These are phyloP conservation scores for Boechera stricta DNA, from an alignment of 345 rosid genomes.

Conservation along the genomic window DNA sequence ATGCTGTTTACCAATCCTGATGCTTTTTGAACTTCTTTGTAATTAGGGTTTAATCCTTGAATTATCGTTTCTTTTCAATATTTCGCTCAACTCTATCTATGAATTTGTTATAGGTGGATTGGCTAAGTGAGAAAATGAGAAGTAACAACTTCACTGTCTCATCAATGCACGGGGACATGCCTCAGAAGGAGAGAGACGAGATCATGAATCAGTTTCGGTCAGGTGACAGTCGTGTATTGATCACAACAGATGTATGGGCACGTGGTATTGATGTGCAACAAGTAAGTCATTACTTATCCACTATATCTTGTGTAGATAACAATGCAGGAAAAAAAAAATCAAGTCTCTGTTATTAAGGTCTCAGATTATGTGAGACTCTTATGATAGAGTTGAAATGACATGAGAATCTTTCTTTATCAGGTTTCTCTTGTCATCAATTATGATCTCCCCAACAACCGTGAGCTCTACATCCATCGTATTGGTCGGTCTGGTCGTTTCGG, in stretches of 20 bases:
- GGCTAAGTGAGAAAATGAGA: constrained; percentile 99
- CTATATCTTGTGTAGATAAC: constrained; percentile 6
- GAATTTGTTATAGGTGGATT: constrained; percentile 73
- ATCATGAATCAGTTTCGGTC: constrained; percentile 82
- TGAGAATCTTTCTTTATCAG: constrained; percentile 46
- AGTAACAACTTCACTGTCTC: constrained; percentile 87
- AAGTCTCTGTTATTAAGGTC: background rate
- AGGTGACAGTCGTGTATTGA: constrained; percentile 88
- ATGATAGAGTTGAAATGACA: constrained; percentile 15
- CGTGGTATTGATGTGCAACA: constrained; percentile 97
- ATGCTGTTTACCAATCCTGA: constrained; percentile 6
- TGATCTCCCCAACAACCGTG: constrained; percentile 98
- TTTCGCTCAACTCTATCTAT: background rate
- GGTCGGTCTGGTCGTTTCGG: constrained; percentile 99
- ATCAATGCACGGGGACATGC: constrained; percentile 99
- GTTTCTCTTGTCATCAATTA: constrained; percentile 94
- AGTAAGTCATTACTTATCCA: constrained; percentile 51
- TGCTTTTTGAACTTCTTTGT: constrained; percentile 8
- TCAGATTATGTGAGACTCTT: constrained; percentile 11
- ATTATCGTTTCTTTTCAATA: constrained; percentile 7
- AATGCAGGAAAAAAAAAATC: background rate
- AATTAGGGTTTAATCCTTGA: background rate
- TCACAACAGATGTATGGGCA: constrained; percentile 99
- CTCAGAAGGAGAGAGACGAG: constrained; percentile 96
- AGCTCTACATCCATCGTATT: constrained; percentile 94